Percentiles rank a stretch among this genome's conserved stretches.
Conservation (phyloP, 805 yeast species). For the Candida ovalis region DNA sequence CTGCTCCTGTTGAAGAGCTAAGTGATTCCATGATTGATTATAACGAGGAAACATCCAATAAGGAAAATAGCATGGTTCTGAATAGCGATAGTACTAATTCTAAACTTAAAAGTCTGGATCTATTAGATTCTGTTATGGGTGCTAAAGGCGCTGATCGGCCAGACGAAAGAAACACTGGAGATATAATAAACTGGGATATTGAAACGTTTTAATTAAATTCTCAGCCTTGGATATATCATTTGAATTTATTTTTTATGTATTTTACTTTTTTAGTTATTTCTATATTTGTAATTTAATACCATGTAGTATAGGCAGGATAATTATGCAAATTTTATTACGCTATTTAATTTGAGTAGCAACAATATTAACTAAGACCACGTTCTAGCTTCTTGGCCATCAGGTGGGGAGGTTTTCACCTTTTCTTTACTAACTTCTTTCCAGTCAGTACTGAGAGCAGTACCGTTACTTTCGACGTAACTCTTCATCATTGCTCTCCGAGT, state of each 20-base stretch:
- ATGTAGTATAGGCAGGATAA: neutral
- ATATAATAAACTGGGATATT: constrained; percentile 20
- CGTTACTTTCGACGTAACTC: constrained; percentile 88
- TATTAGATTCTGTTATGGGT: neutral
- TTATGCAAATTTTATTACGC: too few relatives aligned
- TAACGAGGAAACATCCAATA: constrained; percentile 17
- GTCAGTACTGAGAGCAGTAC: constrained; percentile 88
- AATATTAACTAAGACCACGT: constrained; percentile 39
- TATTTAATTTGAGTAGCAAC: neutral
- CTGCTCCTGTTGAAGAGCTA: constrained; percentile 22
- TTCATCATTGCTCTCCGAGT: constrained; percentile 95
- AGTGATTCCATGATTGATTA: constrained; percentile 29
- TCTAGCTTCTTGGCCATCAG: constrained; percentile 66
- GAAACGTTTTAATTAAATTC: constrained; percentile 17
- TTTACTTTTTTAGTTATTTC: neutral
- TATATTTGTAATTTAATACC: neutral
- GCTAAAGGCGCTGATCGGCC: neutral
- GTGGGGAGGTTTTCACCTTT: constrained; percentile 64
- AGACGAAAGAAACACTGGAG: constrained; percentile 1
- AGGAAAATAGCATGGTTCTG: neutral
- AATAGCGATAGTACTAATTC: neutral
- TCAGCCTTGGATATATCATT: neutral
- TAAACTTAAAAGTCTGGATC: neutral
- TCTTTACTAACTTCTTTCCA: constrained; percentile 82
- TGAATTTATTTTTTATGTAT: neutral